Evolutionary conservation across 179 eudicot species (phyloP).

Genomic region (Heliamphora pulchella): DNA sequence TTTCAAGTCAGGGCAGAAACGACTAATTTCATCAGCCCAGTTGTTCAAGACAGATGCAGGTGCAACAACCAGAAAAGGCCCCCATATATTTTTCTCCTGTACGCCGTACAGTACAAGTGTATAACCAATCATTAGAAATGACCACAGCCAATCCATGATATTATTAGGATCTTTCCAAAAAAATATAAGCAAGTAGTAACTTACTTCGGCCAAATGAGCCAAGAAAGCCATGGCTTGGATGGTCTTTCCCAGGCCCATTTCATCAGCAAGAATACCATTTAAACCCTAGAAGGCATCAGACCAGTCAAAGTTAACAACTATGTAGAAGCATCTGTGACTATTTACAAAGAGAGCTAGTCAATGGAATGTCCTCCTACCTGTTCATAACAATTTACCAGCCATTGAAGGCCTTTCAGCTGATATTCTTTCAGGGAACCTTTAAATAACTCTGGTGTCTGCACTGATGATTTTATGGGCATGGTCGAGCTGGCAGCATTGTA

Average conservation of each 20-base stretch:
- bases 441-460: slow-evolving; percentile 79
- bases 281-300: slow-evolving; percentile 51
- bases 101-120: slow-evolving; percentile 23
- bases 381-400: slow-evolving; percentile 99
- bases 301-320: slow-evolving; percentile 12
- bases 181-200: slow-evolving; percentile 12
- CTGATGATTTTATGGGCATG: slow-evolving; percentile 92
- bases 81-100: slow-evolving; percentile 98
- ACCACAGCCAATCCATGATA: background rate
- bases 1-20: slow-evolving; percentile 92
- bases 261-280: slow-evolving; percentile 98
- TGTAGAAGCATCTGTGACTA: slow-evolving; percentile 9
- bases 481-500: slow-evolving; percentile 55
- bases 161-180: background rate
- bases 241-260: slow-evolving; percentile 98
- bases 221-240: slow-evolving; percentile 98
- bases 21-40: slow-evolving; percentile 97
- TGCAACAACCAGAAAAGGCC: slow-evolving; percentile 96
- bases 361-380: slow-evolving; percentile 34
- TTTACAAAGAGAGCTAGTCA: slow-evolving; percentile 1
- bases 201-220: slow-evolving; percentile 99
- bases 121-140: slow-evolving; percentile 9
- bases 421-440: slow-evolving; percentile 92
- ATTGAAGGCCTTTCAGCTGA: slow-evolving; percentile 96
- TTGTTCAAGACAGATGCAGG: slow-evolving; percentile 97